Conservation (phyloP, 495 filamentous ascomycete genomes). For the Penicillium odoratum region DNA sequence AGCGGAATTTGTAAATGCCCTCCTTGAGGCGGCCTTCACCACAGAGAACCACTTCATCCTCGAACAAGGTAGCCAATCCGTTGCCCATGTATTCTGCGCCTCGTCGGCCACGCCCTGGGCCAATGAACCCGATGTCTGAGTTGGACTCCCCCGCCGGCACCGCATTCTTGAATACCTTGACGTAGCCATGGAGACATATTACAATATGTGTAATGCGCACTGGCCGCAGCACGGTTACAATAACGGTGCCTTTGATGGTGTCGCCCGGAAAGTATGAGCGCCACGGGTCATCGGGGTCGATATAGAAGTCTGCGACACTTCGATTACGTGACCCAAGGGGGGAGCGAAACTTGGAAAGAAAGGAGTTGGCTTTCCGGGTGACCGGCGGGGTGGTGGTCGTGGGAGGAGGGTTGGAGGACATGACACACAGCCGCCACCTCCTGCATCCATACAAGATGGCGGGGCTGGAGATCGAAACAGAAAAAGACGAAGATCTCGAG, state of each 20-base stretch:
- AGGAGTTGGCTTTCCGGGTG: constrained; percentile 49
- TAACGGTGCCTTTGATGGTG: constrained; percentile 68
- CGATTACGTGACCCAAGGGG: constrained; percentile 67
- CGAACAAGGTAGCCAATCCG: constrained; percentile 82
- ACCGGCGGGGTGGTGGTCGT: constrained; percentile 39
- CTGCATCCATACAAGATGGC: constrained; percentile 42
- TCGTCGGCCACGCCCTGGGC: constrained; percentile 54
- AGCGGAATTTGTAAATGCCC: constrained; percentile 88
- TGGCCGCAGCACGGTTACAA: constrained; percentile 77
- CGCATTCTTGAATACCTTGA: constrained; percentile 81
- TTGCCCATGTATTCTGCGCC: constrained; percentile 72
- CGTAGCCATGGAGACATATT: constrained; percentile 82
- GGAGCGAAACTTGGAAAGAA: constrained; percentile 59
- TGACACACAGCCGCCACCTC: constrained; percentile 41
- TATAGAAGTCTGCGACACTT: constrained; percentile 77
- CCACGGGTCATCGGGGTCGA: constrained; percentile 78
- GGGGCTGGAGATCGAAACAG: constrained; percentile 7
- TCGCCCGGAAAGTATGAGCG: constrained; percentile 77
- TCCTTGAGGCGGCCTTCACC: constrained; percentile 85
- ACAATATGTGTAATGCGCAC: constrained; percentile 88
- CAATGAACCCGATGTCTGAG: constrained; percentile 48
- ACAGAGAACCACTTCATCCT: constrained; percentile 87
- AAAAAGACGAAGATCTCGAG: constrained; percentile 12
- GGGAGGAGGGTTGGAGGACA: constrained; percentile 46
- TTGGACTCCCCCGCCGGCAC: constrained; percentile 61